Evolutionary conservation across 495 filamentous ascomycete species (phyloP), one percentile per base, ranked within the genome.

Genomic region (Corynascus novoguineensis): DNA sequence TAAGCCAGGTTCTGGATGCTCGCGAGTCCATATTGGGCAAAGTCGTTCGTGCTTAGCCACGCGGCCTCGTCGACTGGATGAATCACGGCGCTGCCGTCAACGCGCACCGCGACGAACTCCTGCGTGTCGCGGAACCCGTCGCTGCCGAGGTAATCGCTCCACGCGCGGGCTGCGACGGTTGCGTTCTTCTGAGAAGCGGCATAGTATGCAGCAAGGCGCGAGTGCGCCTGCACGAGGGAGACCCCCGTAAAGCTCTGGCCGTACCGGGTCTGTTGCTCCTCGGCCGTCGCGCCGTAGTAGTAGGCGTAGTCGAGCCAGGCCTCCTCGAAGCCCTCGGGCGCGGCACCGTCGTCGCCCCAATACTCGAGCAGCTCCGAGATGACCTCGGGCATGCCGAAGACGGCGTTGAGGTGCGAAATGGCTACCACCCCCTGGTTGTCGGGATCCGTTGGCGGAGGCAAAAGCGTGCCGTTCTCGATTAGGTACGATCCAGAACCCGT

Each of bases 1-100:
- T 49, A 49, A 6, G 48, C 48, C n/a, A 50, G 31, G 12, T 50
- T 50, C 31, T 50, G 48, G 21, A 50, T 50, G 7, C 31, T 37
- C 3, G 48, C 48, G 4, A 50, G 19, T 0, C 48, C 48, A 19
- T 50, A 50, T 32, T 37, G 32, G 4, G 48, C 48, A 35, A 37
- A 37, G 21, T 37, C 32, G 12, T 50, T 50, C 31, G 48, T 50
- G 19, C 24, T 25, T 34, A 51, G 9, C 49, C 49, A 51, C 0
- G 48, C 31, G 4, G 48, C 48, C 48, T 50, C 48, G 0, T 49
- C 46, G 1, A 49, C 46, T 2, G 46, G 46, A 9, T 49, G 46
- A 12, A 49, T 17, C 15, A 49, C 46, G 1, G 28, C 48, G 11
- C 48, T 35, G 8, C 31, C 48, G 1, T 8, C 48, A 22, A 40